Conservation (phyloP, 148 eudicot species). For the Heliosperma pusillum region DNA sequence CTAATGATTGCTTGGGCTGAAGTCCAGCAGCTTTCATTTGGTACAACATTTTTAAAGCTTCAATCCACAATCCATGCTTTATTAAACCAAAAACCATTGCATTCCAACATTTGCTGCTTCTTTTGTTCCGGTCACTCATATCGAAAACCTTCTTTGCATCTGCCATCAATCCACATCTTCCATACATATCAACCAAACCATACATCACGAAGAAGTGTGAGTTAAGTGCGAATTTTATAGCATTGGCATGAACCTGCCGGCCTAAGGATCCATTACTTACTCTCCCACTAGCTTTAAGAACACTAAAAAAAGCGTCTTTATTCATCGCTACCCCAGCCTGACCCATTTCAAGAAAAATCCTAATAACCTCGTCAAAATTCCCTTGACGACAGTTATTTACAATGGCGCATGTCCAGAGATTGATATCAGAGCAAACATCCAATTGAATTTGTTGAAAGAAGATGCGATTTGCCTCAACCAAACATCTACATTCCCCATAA, state of each 20-base stretch:
- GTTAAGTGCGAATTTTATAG: slow-evolving; percentile 50
- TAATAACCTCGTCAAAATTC: slow-evolving; percentile 34
- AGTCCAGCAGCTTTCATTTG: slow-evolving; percentile 66
- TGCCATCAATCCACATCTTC: slow-evolving; percentile 41
- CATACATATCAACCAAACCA: slow-evolving; percentile 68
- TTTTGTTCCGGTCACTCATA: slow-evolving; percentile 20
- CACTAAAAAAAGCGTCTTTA: slow-evolving; percentile 46
- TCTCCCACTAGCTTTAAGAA: slow-evolving; percentile 70
- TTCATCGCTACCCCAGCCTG: slow-evolving; percentile 52
- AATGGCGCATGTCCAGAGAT: slow-evolving; percentile 62
- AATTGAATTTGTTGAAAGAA: slow-evolving; percentile 34
- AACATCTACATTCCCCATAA: slow-evolving; percentile 49
- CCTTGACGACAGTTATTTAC: slow-evolving; percentile 44
- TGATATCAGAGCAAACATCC: slow-evolving; percentile 28
- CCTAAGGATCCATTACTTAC: slow-evolving; percentile 44
- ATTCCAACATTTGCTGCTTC: slow-evolving; percentile 59
- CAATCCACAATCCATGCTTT: slow-evolving; percentile 43
- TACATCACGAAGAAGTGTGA: slow-evolving; percentile 50
- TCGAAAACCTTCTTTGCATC: slow-evolving; percentile 54
- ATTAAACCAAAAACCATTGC: slow-evolving; percentile 54
- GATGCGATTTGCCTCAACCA: slow-evolving; percentile 38
- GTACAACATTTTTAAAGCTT: slow-evolving; percentile 61
- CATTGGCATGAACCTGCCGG: slow-evolving; percentile 54
- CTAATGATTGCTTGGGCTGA: slow-evolving; percentile 48
- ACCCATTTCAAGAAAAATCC: slow-evolving; percentile 52